Evolutionary conservation across 352 stramenopile genomes (phyloP).

Genomic region (Pythium aquatile): DNA sequence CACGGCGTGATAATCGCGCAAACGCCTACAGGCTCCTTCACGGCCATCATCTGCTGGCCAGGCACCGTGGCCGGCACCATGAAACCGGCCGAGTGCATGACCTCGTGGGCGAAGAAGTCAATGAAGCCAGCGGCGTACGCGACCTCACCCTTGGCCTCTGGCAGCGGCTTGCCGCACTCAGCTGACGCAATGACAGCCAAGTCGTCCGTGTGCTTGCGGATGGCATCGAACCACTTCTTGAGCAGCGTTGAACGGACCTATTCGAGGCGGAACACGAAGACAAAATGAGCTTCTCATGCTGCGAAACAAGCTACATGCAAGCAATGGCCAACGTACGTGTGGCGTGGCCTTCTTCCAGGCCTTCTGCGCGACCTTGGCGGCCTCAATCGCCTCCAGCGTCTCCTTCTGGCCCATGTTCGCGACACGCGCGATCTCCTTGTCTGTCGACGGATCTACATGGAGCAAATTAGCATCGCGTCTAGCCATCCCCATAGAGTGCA

Average conservation of each 20-base stretch:
- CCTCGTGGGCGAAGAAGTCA: conserved; percentile 96
- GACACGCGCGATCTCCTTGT: conserved; percentile 66
- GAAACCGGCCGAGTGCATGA: conserved; percentile 85
- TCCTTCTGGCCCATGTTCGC: conserved; percentile 69
- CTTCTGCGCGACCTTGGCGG: conserved; percentile 59
- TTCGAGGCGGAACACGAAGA: neutral
- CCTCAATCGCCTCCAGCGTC: conserved; percentile 68
- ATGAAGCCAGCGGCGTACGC: conserved; percentile 94
- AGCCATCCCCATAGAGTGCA: neutral
- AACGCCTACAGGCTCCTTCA: conserved; percentile 94
- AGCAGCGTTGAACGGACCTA: conserved; percentile 58
- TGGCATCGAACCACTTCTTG: conserved; percentile 82
- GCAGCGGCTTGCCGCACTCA: conserved; percentile 96
- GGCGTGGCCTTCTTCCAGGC: conserved; percentile 74
- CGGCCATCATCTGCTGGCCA: conserved; percentile 70
- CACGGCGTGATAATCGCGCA: conserved; percentile 95
- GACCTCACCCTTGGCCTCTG: conserved; percentile 94
- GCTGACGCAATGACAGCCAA: conserved; percentile 93
- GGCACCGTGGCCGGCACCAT: conserved; percentile 56
- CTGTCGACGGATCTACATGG: conserved; percentile 63
- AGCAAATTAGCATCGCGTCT: neutral
- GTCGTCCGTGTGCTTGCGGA: conserved; percentile 69
- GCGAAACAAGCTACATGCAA: neutral
- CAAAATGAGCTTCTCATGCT: neutral
- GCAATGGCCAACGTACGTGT: conserved; percentile 28